Base-by-base conservation (phyloP, 768 basidiomycete species). In the Rhizopogon roseolus region DNA sequence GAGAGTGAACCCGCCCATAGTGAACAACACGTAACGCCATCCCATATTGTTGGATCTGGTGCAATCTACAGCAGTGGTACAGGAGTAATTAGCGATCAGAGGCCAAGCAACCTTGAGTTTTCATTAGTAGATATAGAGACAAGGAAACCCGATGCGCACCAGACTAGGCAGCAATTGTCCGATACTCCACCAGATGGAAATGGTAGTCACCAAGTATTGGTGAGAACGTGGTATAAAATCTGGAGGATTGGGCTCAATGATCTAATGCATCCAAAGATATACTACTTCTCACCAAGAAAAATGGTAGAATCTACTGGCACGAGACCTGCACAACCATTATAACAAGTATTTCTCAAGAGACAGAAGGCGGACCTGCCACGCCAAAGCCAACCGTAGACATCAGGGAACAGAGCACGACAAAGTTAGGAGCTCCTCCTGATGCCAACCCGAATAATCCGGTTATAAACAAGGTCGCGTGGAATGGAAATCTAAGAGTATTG, bases 171-270 rank as follows among this genome's bases (percentile, higher is more conserved):
- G 52, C 6, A 84, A 70, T 60, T 81, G 80, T 4, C 82, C 84
- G 25, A 82, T 60, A 16, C 74, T 76, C 81, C 81, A 85, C 78
- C 78, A 84, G 14, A 82, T 74, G 0, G 80, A 79, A 22, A 85
- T 65, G 45, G 82, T 62, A 1, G 82, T 83, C 41, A 85, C 64
- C 36, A 84, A 70, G 57, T 81, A 84, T 56, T 85, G 82, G 55
- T 83, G 80, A 8, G 75, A 73, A 22, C 72, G 73, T 5, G 81
- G 81, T 5, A 80, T 56, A 39, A 79, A 76, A 60, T 81, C 84
- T 75, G 62, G 44, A 38, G 52, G n/a, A 64, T 55, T 10, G 38
- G 56, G 61, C 22, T 39, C 3, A 41, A 40, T 45, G 48, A 3
- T 5, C 5, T 11, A 6, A 25, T 41, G 17, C 14, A 29, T 37